These are phyloP conservation scores for Oryza punctata DNA, from an alignment of 176 grass and related monocot species.

Conservation along the genomic window DNA sequence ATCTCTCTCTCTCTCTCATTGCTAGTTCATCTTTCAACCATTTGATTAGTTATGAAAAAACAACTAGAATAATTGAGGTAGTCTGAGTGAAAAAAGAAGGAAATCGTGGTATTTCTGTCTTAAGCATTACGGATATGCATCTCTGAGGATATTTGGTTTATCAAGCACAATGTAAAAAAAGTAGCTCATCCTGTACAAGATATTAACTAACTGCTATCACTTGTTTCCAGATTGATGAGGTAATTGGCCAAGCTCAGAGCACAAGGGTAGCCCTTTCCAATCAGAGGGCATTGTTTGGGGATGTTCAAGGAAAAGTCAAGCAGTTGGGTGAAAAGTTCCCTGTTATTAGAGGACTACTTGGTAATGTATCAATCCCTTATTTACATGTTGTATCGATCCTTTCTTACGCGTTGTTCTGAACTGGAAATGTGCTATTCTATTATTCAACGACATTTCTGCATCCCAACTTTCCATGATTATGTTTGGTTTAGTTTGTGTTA, in stretches of 20 bases:
- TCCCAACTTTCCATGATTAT: background rate
- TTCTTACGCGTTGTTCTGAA: background rate
- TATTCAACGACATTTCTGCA: background rate
- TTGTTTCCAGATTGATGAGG: constrained; percentile 82
- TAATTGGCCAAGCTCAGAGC: constrained; percentile 86
- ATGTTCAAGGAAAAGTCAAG: constrained; percentile 96
- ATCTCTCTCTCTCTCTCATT: background rate
- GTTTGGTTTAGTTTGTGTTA: background rate
- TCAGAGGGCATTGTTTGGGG: constrained; percentile 71
- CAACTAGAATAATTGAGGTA: background rate
- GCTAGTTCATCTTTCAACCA: background rate
- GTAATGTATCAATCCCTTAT: constrained; percentile 43
- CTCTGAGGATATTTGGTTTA: background rate
- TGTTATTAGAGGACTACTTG: constrained; percentile 75
- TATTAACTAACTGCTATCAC: background rate
- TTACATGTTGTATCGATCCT: background rate
- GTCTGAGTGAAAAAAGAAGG: background rate
- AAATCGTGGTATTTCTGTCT: background rate
- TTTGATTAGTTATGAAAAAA: background rate
- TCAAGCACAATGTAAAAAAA: background rate
- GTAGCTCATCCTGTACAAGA: background rate
- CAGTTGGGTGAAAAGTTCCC: constrained; percentile 96
- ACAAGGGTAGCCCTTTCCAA: constrained; percentile 66
- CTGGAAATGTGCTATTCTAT: background rate
- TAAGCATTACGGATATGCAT: background rate